phyloP scores from a whole-genome alignment of 163 green algal genomes.

The Volvox carteri region DNA sequence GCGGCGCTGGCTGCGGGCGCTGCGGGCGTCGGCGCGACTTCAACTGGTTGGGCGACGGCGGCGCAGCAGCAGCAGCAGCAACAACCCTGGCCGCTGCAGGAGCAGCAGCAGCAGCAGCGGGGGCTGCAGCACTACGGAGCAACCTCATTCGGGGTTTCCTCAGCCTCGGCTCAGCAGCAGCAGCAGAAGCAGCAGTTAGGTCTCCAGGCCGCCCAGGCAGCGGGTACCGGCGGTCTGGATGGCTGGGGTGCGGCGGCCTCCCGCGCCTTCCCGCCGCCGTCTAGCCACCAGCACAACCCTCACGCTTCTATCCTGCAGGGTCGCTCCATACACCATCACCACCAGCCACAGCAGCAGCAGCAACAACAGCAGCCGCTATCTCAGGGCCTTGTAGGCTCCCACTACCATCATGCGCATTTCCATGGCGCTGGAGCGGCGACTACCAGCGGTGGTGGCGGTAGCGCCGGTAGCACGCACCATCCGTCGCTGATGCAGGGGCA shows the following conservation, averaged over 20 bases:
- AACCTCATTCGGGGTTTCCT: no score
- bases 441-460: neutral
- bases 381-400: neutral
- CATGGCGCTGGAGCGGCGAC: neutral
- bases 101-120: conserved; percentile 18
- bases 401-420: neutral
- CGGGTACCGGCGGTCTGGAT: neutral
- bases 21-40: neutral
- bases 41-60: neutral
- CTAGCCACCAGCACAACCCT: neutral
- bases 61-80: neutral
- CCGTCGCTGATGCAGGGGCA: neutral
- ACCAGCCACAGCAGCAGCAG: conserved; percentile 13
- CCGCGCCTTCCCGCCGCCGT: neutral
- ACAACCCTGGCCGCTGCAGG: neutral
- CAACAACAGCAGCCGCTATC: neutral
- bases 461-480: neutral
- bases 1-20: neutral
- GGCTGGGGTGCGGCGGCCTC: neutral
- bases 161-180: no score
- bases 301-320: neutral
- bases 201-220: no score
- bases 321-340: no score
- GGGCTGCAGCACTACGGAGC: neutral
- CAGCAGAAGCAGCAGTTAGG: no score